Evolutionary conservation across 2,329 filamentous ascomycete species (phyloP), one percentile per base, ranked within the genome.

Genomic region (Trichocomaceae sp.): DNA sequence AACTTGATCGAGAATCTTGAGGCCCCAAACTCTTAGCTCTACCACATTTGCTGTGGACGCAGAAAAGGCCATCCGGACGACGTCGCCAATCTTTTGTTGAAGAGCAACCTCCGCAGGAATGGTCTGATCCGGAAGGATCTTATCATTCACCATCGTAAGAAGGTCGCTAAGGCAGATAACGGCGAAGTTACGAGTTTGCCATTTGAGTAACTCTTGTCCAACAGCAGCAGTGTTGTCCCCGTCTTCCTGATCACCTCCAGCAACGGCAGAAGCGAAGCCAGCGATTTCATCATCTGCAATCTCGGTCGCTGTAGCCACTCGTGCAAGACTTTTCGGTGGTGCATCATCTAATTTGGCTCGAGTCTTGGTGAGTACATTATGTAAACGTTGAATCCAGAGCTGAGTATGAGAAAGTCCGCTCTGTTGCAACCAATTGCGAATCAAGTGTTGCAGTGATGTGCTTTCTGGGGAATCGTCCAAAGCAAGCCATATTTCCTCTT

Each of bases 11-110:
- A 99, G 90, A 53, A 99, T 95, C 69, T 91, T 91, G 59, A 99
- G 74, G 23, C 93, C 93, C 78, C 90, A 90, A 39, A 99, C 86
- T 23, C 93, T 83, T 56, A 99, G 79, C 65, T 95, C 88, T 22
- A 96, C 82, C 0, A 99, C 91, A 61, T 88, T 89, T 2, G 92
- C 92, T 0, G 93, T 99, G 1, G 92, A 97, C 0, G 93, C 93
- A 10, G 93, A 96, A 71, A 99, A 99, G 0, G 93, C 92, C 80
- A 97, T 96, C 50, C 90, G 85, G 56, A 99, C 90, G 22, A 99
- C 88, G 69, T 99, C 93, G 2, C 89, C 91, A 54, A 99, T 83
- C 64, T 84, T 86, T 57, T 83, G 81, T 69, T 99, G 91, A 23
- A 99, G 75, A 4, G 87, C 88, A 46, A 81, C 72, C 65, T 95